These are phyloP conservation scores for Choanephora cucurbitarum DNA, from an alignment of 371 early-diverging fungal genomes.

Conservation along the genomic window DNA sequence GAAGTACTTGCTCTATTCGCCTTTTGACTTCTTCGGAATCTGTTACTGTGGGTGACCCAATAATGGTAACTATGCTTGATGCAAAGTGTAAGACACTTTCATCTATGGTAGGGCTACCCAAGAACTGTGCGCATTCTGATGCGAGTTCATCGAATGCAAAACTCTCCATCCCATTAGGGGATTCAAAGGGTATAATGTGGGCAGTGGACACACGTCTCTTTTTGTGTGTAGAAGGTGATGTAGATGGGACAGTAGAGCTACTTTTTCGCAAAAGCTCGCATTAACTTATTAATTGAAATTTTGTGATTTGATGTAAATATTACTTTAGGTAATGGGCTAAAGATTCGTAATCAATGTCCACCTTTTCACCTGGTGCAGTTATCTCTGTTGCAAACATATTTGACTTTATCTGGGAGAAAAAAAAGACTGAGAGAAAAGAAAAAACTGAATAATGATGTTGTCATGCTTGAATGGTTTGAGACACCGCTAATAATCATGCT, in stretches of 20 bases:
- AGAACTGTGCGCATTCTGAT: conserved; percentile 10
- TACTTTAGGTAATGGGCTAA: conserved; percentile 1
- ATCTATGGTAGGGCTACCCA: conserved; percentile 2
- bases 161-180: background rate
- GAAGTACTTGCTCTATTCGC: conserved; percentile 23
- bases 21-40: conserved; percentile 20
- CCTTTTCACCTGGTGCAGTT: conserved; percentile 28
- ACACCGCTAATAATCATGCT: background rate
- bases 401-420: conserved; percentile 1
- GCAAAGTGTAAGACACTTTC: conserved; percentile 15
- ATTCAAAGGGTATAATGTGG: background rate
- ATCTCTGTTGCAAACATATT: conserved; percentile 8
- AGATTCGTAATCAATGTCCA: conserved; percentile 6
- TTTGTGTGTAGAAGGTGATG: background rate
- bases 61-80: conserved; percentile 10
- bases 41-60: conserved; percentile 12
- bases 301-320: background rate
- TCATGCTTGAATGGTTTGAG: too few relatives aligned
- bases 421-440: conserved; percentile 4
- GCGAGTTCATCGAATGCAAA: conserved; percentile 22
- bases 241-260: background rate
- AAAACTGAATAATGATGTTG: too few relatives aligned
- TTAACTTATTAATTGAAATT: background rate
- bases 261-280: background rate
- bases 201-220: conserved; percentile 1